phyloP scores from a whole-genome alignment of 352 stramenopile genomes.

The Peronospora belbahrii region DNA sequence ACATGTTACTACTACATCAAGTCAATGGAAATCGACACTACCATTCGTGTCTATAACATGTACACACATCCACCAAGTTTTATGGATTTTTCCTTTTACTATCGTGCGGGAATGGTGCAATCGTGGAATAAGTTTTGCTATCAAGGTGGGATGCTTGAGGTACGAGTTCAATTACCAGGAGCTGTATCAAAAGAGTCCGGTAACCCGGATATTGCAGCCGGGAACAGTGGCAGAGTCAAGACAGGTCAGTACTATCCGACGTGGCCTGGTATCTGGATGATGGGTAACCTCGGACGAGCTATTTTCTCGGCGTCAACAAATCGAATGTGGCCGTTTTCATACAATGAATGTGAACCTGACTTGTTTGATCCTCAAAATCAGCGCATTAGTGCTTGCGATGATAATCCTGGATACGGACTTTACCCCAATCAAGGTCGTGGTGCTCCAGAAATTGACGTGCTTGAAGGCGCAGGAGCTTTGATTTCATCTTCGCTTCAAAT shows the following conservation, averaged over 20 bases:
- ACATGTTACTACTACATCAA: conserved; percentile 43
- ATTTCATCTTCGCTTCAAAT: conserved; percentile 85
- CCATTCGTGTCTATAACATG: conserved; percentile 55
- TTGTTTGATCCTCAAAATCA: conserved; percentile 28
- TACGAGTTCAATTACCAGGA: conserved; percentile 80
- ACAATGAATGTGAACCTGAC: conserved; percentile 75
- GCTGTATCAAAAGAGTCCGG: conserved; percentile 34
- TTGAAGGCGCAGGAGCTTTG: conserved; percentile 59
- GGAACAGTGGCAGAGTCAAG: conserved; percentile 14
- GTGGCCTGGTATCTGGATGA: conserved; percentile 91
- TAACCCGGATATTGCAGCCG: conserved; percentile 32
- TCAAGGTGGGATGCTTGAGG: conserved; percentile 88
- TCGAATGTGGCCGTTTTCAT: conserved; percentile 91
- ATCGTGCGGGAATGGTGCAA: conserved; percentile 79
- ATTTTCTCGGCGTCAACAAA: conserved; percentile 87
- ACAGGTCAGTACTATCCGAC: conserved; percentile 38
- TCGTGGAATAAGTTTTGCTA: conserved; percentile 93
- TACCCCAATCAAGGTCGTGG: conserved; percentile 78
- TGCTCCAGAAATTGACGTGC: conserved; percentile 89
- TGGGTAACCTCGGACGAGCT: conserved; percentile 88
- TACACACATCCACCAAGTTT: conserved; percentile 31
- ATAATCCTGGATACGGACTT: conserved; percentile 86
- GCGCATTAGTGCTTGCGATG: conserved; percentile 75
- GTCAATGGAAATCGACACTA: conserved; percentile 24
- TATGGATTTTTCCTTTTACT: conserved; percentile 28